Conservation (phyloP, 2,329 filamentous ascomycete genomes). For the Plectosphaerella cucumerina region DNA sequence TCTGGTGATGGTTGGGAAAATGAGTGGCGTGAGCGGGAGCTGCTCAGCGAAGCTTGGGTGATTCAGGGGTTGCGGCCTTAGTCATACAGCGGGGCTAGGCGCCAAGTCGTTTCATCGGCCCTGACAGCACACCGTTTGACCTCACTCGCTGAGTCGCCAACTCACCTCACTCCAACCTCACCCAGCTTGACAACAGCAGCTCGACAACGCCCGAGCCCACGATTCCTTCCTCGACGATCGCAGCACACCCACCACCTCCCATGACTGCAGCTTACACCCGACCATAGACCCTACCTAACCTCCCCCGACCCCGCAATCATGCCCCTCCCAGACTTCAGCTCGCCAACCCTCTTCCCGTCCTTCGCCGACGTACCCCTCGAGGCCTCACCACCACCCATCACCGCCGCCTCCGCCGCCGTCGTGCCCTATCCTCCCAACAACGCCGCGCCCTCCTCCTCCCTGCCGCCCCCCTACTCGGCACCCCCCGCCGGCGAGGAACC, state of each 20-base stretch:
- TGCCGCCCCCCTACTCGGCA: slow-evolving; percentile 3
- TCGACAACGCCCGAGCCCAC: not conserved
- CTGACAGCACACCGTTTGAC: no score
- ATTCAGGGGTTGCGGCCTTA: no score
- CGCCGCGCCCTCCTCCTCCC: not conserved
- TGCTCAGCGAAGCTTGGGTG: no score
- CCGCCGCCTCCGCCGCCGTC: not conserved
- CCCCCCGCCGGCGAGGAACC: not conserved
- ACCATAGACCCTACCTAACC: no score
- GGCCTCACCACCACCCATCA: slow-evolving; percentile 6
- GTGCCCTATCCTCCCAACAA: slow-evolving; percentile 1
- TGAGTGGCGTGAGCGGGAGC: not conserved
- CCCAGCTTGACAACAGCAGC: not conserved
- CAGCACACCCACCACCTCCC: not conserved
- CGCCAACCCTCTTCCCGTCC: slow-evolving; percentile 26
- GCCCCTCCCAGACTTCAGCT: slow-evolving; percentile 25
- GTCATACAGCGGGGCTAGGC: no score
- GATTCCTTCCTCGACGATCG: not conserved
- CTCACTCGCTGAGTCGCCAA: not conserved
- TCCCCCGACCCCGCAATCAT: not conserved
- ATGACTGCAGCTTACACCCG: not conserved
- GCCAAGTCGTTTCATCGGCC: not conserved
- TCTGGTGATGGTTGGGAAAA: not conserved
- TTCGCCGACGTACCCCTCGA: slow-evolving; percentile 24
- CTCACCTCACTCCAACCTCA: not conserved